A percentile compares a stretch with the other conserved stretches of the same genome.
Conservation (phyloP, 176 grass and related monocot genomes). For the Hyparrhenia diplandra region DNA sequence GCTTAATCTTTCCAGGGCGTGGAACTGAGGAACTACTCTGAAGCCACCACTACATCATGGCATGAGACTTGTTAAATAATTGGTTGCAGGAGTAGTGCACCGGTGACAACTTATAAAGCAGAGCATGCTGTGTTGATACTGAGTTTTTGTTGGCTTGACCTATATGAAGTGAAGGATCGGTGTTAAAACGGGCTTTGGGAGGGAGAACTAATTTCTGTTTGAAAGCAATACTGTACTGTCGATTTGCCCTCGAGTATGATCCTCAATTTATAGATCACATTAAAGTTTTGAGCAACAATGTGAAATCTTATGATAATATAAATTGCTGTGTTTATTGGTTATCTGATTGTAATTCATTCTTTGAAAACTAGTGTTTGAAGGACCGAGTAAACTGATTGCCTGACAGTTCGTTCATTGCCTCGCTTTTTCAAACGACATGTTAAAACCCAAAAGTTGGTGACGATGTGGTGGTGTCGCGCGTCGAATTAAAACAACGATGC, state of each 20-base stretch:
- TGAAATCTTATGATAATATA: background rate
- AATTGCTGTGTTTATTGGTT: background rate
- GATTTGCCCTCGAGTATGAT: constrained; percentile 24
- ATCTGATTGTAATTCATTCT: background rate
- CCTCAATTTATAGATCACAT: constrained; percentile 3
- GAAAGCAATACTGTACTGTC: constrained; percentile 3
- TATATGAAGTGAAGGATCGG: constrained; percentile 1
- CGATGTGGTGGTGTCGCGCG: too few species aligned
- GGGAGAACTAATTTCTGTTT: constrained; percentile 18
- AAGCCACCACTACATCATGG: background rate
- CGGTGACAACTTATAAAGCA: constrained; percentile 29
- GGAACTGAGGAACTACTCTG: background rate
- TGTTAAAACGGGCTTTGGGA: background rate
- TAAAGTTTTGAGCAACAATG: background rate
- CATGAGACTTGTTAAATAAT: constrained; percentile 24
- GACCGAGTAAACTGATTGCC: background rate
- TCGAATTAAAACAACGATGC: too few species aligned
- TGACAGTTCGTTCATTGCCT: background rate
- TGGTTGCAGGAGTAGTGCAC: background rate
- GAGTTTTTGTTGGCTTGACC: constrained; percentile 33
- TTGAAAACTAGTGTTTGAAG: background rate
- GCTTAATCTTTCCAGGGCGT: background rate
- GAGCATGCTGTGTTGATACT: constrained; percentile 26
- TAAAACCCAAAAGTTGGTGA: too few species aligned
- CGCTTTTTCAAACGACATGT: background rate